Evolutionary conservation across 805 yeast genomes (phyloP), one percentile per base, ranked within the genome.

Genomic region (Suhomyces canberraensis): DNA sequence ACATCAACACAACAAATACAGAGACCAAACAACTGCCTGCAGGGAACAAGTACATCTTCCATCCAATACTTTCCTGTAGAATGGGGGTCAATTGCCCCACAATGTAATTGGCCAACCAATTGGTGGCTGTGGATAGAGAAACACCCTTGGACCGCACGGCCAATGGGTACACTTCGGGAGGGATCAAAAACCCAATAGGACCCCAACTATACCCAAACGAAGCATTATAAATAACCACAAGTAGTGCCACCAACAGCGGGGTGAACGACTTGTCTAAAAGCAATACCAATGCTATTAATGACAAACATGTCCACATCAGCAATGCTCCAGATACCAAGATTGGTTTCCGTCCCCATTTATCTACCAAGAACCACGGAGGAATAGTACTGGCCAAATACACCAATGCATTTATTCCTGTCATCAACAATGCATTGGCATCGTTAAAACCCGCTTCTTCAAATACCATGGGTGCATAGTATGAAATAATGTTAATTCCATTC

Each of bases 381-480:
- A 69, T 56, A 3, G 74, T 69, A 31, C 66, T 58, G 19, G 56
- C 44, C 19, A 67, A 54, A 44, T 68, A 68, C 4, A 69, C 62
- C 17, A 66, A 39, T 11, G 64, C 61, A 37, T 68, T 68, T 36
- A 69, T 53, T 8, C 73, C 74, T 3, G 74, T 67, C 72, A 69
- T 66, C 16, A 69, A 45, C 26, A 69, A 51, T 1, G 73, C 73
- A 35, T 61, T 56, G 25, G 68, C 54, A 42, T 67, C 61, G 41
- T 55, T 65, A 50, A 67, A 68, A 8, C 74, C 74, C 1, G 74
- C 74, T 21, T 63, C 56, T 40, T 68, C 70, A 45, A 73, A 76
- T 32, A 77, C 75, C 50, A 74, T 64, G 4, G 80, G 79, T 0
- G 82, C 80, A 45, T 77, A 78, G 50, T 76, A 78, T 1, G 77